Evolutionary conservation across 2,329 filamentous ascomycete genomes (phyloP).

Genomic region (Zymoseptoria tritici): DNA sequence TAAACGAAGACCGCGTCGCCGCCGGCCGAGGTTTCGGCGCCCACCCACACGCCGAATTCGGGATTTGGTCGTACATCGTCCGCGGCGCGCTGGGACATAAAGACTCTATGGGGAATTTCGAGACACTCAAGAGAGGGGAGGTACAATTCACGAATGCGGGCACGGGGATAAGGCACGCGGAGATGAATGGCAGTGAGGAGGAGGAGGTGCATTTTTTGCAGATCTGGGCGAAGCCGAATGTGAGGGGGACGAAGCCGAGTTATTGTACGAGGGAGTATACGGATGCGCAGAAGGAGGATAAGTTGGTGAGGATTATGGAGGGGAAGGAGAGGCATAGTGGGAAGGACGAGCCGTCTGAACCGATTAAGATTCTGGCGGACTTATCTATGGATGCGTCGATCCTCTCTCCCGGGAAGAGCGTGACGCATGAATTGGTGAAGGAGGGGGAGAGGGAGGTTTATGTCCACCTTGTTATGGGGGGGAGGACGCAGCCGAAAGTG

Average conservation of each 20-base stretch:
- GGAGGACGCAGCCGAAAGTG: slow-evolving; percentile 48
- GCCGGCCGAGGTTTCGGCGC: slow-evolving; percentile 71
- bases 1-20: slow-evolving; percentile 82
- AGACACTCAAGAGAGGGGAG: slow-evolving; percentile 70
- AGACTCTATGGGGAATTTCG: slow-evolving; percentile 66
- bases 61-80: slow-evolving; percentile 87
- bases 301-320: slow-evolving; percentile 68
- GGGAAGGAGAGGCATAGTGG: slow-evolving; percentile 58
- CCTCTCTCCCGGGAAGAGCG: slow-evolving; percentile 56
- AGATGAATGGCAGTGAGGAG: slow-evolving; percentile 66
- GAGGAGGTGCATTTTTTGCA: slow-evolving; percentile 78
- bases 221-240: slow-evolving; percentile 81
- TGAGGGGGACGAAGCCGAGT: slow-evolving; percentile 59
- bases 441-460: slow-evolving; percentile 64
- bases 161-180: slow-evolving; percentile 69
- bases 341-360: slow-evolving; percentile 58
- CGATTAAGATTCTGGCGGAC: slow-evolving; percentile 79
- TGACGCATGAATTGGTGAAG: slow-evolving; percentile 65
- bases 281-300: slow-evolving; percentile 64
- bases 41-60: slow-evolving; percentile 76
- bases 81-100: slow-evolving; percentile 79
- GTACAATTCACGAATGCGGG: slow-evolving; percentile 90
- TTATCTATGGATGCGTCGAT: slow-evolving; percentile 75
- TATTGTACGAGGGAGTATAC: slow-evolving; percentile 70
- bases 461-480: slow-evolving; percentile 68